phyloP scores from a whole-genome alignment of 1,139 yeast species.

The Taiozyma sp. region DNA sequence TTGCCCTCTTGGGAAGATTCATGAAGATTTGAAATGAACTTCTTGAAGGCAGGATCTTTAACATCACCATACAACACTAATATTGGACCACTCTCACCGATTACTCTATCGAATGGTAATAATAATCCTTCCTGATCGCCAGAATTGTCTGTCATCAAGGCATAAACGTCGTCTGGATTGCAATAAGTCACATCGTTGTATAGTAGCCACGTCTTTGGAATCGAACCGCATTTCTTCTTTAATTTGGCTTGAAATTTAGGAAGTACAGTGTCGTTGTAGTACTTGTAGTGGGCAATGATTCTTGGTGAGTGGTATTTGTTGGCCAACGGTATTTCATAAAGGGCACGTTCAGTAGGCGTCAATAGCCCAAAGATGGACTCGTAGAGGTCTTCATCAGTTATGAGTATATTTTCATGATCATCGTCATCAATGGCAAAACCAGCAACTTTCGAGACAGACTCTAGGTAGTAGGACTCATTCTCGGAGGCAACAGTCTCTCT shows the following conservation, averaged over 20 bases:
- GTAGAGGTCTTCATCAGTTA: constrained; percentile 30
- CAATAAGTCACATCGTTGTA: constrained; percentile 54
- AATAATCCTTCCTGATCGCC: constrained; percentile 21
- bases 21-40: constrained; percentile 53
- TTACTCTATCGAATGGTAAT: constrained; percentile 51
- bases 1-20: constrained; percentile 61
- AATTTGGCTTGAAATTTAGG: constrained; percentile 12
- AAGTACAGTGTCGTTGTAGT: constrained; percentile 33
- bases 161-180: constrained; percentile 61
- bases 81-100: constrained; percentile 45
- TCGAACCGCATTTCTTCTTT: constrained; percentile 24
- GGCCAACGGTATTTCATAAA: constrained; percentile 47
- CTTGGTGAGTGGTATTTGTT: constrained; percentile 54
- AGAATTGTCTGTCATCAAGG: constrained; percentile 43
- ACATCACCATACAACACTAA: constrained; percentile 51
- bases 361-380: constrained; percentile 31
- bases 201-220: constrained; percentile 44
- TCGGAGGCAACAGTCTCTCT: constrained; percentile 49
- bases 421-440: constrained; percentile 25
- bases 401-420: constrained; percentile 19
- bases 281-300: constrained; percentile 56
- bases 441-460: constrained; percentile 35
- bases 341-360: constrained; percentile 25
- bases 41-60: constrained; percentile 39
- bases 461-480: constrained; percentile 43